Evolutionary conservation across 495 filamentous ascomycete species (phyloP).

Genomic region (Entonaema liquescens): DNA sequence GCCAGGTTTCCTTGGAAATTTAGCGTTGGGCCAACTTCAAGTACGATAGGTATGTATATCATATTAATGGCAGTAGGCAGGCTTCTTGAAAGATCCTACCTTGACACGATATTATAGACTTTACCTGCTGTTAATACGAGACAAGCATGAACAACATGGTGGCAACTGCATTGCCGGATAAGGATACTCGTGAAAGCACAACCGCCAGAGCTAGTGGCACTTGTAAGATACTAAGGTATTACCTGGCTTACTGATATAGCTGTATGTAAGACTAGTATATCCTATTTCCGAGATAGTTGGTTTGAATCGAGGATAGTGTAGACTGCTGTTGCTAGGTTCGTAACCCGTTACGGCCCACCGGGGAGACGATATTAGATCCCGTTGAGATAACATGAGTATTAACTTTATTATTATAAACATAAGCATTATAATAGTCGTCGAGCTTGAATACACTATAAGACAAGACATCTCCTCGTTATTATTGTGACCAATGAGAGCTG

Average conservation of each 20-base stretch:
- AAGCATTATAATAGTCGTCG: background rate
- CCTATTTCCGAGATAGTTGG: background rate
- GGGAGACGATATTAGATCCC: background rate
- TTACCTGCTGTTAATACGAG: conserved; percentile 12
- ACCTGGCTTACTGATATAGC: conserved; percentile 18
- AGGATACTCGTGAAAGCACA: background rate
- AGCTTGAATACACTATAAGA: background rate
- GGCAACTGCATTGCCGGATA: conserved; percentile 18
- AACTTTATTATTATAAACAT: too few relatives aligned
- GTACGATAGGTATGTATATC: conserved; percentile 9
- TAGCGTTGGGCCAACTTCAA: background rate
- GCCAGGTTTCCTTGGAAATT: conserved; percentile 1
- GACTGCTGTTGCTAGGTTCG: background rate
- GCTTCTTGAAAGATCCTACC: conserved; percentile 4
- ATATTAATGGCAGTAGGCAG: conserved; percentile 4
- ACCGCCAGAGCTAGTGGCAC: background rate
- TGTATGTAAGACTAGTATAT: conserved; percentile 11
- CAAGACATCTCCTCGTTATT: conserved; percentile 1
- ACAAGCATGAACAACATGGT: conserved; percentile 1
- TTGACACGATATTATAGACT: background rate
- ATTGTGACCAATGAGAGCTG: conserved; percentile 3
- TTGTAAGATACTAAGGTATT: background rate
- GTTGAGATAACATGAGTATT: conserved; percentile 1
- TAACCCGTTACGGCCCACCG: background rate
- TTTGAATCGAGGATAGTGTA: background rate